Evolutionary conservation across 345 rosid species (phyloP), one percentile per base, ranked within the genome.

Genomic region (Ricinus communis): DNA sequence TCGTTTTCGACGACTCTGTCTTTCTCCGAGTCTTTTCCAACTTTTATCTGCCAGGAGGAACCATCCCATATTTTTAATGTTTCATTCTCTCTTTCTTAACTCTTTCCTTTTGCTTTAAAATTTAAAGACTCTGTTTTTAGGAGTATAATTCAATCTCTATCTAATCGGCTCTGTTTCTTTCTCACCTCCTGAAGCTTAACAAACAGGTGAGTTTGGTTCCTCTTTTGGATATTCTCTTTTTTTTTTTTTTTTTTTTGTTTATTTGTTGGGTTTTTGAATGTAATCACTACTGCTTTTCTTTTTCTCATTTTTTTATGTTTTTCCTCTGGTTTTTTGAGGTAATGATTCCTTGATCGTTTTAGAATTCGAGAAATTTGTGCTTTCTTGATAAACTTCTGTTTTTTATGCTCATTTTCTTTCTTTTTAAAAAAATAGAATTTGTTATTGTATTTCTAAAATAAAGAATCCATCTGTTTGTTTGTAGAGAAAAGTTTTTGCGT

Each of bases 1-100:
- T 72, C 82, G 80, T 75, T 75, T 74, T 74, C 33, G 62, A 75
- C 65, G 72, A 66, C 80, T 72, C 54, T 25, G 6, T 46, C 68
- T 25, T 38, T 45, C 5, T 60, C 65, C 6, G 21, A 27, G 4
- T 53, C 27, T 19, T 36, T 21, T 19, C 15, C 0, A n/a, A n/a
- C n/a, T n/a, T 28, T 9, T 28, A 15, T 5, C 30, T 43, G n/a
- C 40, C 65, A 19, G 27, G n/a, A n/a, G n/a, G 47, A 56, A 30
- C 50, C 19, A 69, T 38, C 66, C 31, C 5, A 27, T 18, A 40
- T 4, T 43, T 56, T 13, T 12, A 12, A 13, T 21, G 5, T 25
- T 68, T 47, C 63, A 18, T 41, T 62, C 52, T 62, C 5, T 27
- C 1, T 8, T 1, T n/a, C n/a, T n/a, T n/a, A n/a, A n/a, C n/a